These are phyloP conservation scores for Pythium aquatile DNA, from an alignment of 352 stramenopile genomes.

Conservation along the genomic window DNA sequence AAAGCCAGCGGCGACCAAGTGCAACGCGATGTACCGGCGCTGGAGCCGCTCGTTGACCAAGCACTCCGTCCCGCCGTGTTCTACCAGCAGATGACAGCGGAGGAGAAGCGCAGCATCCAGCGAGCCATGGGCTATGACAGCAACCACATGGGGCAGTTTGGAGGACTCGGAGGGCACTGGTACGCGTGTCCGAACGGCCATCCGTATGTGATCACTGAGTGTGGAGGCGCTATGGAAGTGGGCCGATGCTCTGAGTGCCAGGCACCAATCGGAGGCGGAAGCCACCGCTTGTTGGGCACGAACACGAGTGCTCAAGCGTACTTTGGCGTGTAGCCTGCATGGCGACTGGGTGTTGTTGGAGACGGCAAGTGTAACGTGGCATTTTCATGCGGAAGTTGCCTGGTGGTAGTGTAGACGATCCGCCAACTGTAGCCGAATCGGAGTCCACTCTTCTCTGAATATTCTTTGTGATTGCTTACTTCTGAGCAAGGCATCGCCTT, in stretches of 20 bases:
- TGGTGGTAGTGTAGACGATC: neutral
- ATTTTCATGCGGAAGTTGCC: neutral
- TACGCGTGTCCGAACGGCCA: conserved; percentile 82
- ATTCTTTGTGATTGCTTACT: neutral
- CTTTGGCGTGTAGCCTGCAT: neutral
- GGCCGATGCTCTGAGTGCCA: conserved; percentile 68
- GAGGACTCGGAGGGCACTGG: conserved; percentile 45
- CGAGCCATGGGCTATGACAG: neutral
- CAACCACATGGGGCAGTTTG: neutral
- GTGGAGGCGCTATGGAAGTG: conserved; percentile 70
- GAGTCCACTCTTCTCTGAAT: neutral
- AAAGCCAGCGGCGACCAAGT: neutral
- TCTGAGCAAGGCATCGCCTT: neutral
- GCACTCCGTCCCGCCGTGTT: neutral
- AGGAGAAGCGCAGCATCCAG: conserved; percentile 31
- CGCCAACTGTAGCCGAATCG: neutral
- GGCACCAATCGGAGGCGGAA: conserved; percentile 48
- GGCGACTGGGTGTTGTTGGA: too few relatives aligned
- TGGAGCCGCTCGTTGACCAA: neutral
- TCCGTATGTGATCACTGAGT: conserved; percentile 84
- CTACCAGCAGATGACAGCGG: conserved; percentile 27
- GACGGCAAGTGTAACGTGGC: neutral
- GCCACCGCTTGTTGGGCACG: conserved; percentile 30
- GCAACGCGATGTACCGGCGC: neutral
- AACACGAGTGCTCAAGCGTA: conserved; percentile 8